Percentiles rank a stretch among this genome's conserved stretches.
These are phyloP conservation scores for Sphenostylis stenocarpa DNA, from an alignment of 306 rosid species.

Conservation along the genomic window DNA sequence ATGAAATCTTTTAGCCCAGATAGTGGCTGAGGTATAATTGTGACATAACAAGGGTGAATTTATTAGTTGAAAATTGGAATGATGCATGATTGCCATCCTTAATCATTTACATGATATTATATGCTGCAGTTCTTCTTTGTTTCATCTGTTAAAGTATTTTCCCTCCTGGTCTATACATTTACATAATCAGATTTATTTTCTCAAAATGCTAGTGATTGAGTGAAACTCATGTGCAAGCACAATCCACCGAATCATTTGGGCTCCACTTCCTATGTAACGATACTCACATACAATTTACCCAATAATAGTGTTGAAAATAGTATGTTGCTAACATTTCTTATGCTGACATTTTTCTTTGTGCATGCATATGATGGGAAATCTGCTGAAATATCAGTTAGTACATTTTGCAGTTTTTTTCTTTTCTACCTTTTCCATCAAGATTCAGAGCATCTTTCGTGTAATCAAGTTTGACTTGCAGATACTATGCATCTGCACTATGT, in stretches of 20 bases:
- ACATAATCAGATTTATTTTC: not conserved
- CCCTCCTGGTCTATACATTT: not conserved
- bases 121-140: not conserved
- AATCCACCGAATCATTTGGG: not conserved
- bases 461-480: not conserved
- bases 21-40: not conserved
- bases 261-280: not conserved
- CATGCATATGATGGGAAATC: not conserved
- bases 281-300: not conserved
- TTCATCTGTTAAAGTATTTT: not conserved
- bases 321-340: not conserved
- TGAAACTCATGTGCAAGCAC: not conserved
- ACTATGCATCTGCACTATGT: not conserved
- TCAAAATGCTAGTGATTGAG: not conserved
- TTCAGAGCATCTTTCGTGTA: not conserved
- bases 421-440: not conserved
- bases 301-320: not conserved
- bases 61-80: too few species aligned
- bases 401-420: conserved; percentile 6
- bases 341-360: not conserved
- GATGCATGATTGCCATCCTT: too few species aligned
- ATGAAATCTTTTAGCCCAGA: not conserved
- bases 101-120: too few species aligned
- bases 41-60: not conserved
- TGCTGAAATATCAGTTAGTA: not conserved